Percentiles rank a stretch among this genome's conserved stretches.
Evolutionary conservation across 352 stramenopile genomes (phyloP).

Genomic region (Pythium coloratum): DNA sequence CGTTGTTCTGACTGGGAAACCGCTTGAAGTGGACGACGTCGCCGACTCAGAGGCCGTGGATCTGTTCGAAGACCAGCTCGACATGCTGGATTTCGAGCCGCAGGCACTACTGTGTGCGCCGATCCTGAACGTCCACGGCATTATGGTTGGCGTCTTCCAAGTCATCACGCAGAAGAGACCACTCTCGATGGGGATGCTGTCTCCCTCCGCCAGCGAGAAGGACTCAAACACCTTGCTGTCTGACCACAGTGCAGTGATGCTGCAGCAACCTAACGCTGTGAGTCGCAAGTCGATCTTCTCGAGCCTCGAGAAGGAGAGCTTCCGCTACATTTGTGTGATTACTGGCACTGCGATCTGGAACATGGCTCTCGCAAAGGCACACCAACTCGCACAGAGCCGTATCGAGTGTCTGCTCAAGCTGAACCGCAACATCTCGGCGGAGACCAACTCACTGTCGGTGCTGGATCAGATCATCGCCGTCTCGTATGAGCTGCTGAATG

Average conservation of each 20-base stretch:
- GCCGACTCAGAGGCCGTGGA: slow-evolving; percentile 49
- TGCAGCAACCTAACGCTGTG: slow-evolving; percentile 20
- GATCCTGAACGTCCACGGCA: slow-evolving; percentile 62
- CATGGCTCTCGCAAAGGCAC: slow-evolving; percentile 54
- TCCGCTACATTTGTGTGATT: slow-evolving; percentile 59
- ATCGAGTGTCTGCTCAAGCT: slow-evolving; percentile 72
- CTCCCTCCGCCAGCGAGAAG: slow-evolving; percentile 27
- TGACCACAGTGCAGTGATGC: background rate
- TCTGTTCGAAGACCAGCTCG: slow-evolving; percentile 66
- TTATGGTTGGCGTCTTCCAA: slow-evolving; percentile 60
- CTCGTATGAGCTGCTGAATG: slow-evolving; percentile 70
- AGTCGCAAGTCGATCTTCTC: slow-evolving; percentile 25
- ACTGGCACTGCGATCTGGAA: slow-evolving; percentile 72
- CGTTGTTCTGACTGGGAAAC: slow-evolving; percentile 65
- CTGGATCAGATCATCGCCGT: slow-evolving; percentile 67
- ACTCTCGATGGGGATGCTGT: background rate
- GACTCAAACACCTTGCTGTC: background rate
- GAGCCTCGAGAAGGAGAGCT: slow-evolving; percentile 37
- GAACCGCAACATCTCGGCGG: slow-evolving; percentile 72
- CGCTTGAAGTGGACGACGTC: slow-evolving; percentile 53
- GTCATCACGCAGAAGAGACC: slow-evolving; percentile 31
- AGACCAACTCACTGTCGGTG: slow-evolving; percentile 51
- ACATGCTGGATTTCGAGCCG: slow-evolving; percentile 63
- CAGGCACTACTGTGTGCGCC: slow-evolving; percentile 61
- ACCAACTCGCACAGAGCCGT: slow-evolving; percentile 60